Evolutionary conservation across 1,284 basidiomycete species (phyloP).

Genomic region (Trichosporon sp.): DNA sequence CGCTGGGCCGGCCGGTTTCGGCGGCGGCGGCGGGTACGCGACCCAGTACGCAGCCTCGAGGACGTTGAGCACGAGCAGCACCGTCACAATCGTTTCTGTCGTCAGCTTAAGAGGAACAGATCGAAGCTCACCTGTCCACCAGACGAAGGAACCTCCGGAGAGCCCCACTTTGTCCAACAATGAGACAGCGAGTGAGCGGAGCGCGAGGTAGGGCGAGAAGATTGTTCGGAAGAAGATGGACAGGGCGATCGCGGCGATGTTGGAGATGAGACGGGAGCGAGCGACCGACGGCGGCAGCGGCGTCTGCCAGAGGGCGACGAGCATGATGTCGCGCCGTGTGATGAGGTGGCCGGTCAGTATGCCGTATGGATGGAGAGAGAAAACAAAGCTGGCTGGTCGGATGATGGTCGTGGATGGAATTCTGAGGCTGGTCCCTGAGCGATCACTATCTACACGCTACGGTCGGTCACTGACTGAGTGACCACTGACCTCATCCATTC

Average conservation of each 20-base stretch:
- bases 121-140: conserved; percentile 19
- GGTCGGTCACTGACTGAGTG: too few species aligned
- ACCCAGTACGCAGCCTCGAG: conserved; percentile 30
- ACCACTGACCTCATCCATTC: conserved; percentile 3
- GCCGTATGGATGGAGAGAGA: neutral
- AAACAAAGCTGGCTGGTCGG: neutral
- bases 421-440: neutral
- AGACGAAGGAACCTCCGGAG: neutral
- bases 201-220: conserved; percentile 33
- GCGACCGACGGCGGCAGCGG: conserved; percentile 28
- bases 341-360: neutral
- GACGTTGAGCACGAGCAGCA: conserved; percentile 29
- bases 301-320: conserved; percentile 1
- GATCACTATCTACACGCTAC: neutral
- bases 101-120: conserved; percentile 6
- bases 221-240: conserved; percentile 19
- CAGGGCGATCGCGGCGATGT: conserved; percentile 33
- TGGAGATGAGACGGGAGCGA: conserved; percentile 34
- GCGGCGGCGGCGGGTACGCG: conserved; percentile 33
- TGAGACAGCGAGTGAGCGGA: conserved; percentile 23
- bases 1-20: conserved; percentile 7
- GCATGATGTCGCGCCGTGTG: neutral
- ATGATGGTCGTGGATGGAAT: neutral
- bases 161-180: conserved; percentile 19
- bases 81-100: conserved; percentile 25